These are phyloP conservation scores for Fusarium praegraminearum DNA, from an alignment of 2,329 filamentous ascomycete species.

Conservation along the genomic window DNA sequence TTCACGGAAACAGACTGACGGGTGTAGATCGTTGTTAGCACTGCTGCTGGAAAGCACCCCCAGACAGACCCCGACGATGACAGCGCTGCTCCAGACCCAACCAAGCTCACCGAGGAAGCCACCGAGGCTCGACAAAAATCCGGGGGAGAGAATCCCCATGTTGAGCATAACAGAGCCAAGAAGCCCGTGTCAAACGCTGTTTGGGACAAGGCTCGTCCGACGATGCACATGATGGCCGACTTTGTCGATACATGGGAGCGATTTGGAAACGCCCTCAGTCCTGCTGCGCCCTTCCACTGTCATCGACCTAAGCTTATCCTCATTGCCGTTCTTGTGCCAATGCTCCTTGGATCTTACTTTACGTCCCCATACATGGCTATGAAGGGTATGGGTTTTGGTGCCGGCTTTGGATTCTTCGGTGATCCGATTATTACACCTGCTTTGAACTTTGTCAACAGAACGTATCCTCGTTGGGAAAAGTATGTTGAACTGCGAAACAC, in stretches of 20 bases:
- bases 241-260: slow-evolving; percentile 64
- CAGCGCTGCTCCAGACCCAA: slow-evolving; percentile 65
- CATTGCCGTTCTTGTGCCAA: slow-evolving; percentile 63
- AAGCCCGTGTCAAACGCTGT: slow-evolving; percentile 81
- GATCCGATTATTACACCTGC: slow-evolving; percentile 76
- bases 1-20: background rate
- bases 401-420: slow-evolving; percentile 84
- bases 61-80: slow-evolving; percentile 70
- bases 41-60: slow-evolving; percentile 81
- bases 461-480: slow-evolving; percentile 79
- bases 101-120: slow-evolving; percentile 53
- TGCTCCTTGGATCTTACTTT: slow-evolving; percentile 65
- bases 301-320: slow-evolving; percentile 66
- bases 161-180: slow-evolving; percentile 77
- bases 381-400: slow-evolving; percentile 73
- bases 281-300: slow-evolving; percentile 71
- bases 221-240: slow-evolving; percentile 71
- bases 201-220: slow-evolving; percentile 79
- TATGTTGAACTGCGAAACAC: slow-evolving; percentile 80
- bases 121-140: slow-evolving; percentile 58
- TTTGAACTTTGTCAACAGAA: slow-evolving; percentile 69
- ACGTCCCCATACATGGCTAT: slow-evolving; percentile 69
- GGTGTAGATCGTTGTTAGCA: slow-evolving; percentile 73
- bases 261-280: slow-evolving; percentile 68
- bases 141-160: slow-evolving; percentile 59